These are phyloP conservation scores for Cymbomonas tetramitiformis DNA, from an alignment of 139 green algal species.

Conservation along the genomic window DNA sequence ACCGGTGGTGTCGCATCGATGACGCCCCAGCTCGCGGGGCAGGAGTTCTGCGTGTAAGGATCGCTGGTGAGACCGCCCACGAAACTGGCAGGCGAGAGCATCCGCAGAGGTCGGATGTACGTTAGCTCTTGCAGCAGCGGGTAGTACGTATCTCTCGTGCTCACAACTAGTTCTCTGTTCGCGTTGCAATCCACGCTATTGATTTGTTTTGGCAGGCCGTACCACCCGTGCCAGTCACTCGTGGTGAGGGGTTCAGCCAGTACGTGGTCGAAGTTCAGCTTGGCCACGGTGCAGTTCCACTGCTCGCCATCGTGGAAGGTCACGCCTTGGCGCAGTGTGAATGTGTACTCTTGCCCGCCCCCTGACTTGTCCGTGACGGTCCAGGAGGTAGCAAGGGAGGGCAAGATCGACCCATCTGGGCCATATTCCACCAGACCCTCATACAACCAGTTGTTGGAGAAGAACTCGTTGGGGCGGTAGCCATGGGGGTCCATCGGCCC, in stretches of 20 bases:
- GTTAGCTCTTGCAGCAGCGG: slow-evolving; percentile 14
- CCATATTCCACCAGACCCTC: slow-evolving; percentile 15
- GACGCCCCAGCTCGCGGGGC: background rate
- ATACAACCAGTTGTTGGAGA: slow-evolving; percentile 21
- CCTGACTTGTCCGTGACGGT: slow-evolving; percentile 6
- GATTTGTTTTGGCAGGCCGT: slow-evolving; percentile 9
- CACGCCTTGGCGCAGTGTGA: slow-evolving; percentile 13
- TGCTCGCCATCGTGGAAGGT: slow-evolving; percentile 12
- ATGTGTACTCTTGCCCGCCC: slow-evolving; percentile 1
- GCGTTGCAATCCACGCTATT: background rate
- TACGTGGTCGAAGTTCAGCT: slow-evolving; percentile 19
- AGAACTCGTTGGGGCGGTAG: slow-evolving; percentile 19
- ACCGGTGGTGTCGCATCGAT: background rate
- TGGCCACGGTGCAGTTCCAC: slow-evolving; percentile 18
- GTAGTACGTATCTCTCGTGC: slow-evolving; percentile 12
- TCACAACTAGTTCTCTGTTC: slow-evolving; percentile 3
- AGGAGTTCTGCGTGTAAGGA: slow-evolving; percentile 13
- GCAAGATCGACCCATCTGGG: background rate
- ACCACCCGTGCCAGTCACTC: slow-evolving; percentile 13
- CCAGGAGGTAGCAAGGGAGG: slow-evolving; percentile 12
- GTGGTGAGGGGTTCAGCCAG: slow-evolving; percentile 1
- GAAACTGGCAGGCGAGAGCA: slow-evolving; percentile 6
- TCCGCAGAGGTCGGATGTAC: slow-evolving; percentile 12
- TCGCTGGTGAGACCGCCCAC: no score
- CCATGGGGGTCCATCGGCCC: slow-evolving; percentile 10